Conservation (phyloP, 2,329 filamentous ascomycete species). For the Paraphaeosphaeria sporulosa region DNA sequence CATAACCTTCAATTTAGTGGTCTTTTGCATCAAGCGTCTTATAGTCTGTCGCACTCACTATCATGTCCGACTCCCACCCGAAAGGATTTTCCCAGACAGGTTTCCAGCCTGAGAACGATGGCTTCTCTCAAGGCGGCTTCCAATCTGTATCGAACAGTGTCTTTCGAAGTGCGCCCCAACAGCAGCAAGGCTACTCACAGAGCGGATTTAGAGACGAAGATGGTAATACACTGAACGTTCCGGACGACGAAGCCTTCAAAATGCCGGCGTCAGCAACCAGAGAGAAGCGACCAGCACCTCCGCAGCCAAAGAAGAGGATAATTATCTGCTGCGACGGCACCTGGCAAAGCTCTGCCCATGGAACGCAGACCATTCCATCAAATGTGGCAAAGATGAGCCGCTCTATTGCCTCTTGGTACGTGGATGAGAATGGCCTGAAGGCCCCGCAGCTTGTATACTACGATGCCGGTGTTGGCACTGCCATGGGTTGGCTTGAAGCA, state of each 20-base stretch:
- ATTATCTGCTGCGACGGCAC: constrained; percentile 48
- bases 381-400: constrained; percentile 47
- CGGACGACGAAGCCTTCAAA: background rate
- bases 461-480: constrained; percentile 45
- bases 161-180: background rate
- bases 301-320: constrained; percentile 25
- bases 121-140: background rate
- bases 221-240: background rate
- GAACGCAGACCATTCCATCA: constrained; percentile 42
- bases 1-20: background rate
- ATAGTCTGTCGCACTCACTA: background rate
- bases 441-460: constrained; percentile 49
- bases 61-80: background rate
- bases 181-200: background rate
- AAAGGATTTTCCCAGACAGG: background rate
- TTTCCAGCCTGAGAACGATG: background rate
- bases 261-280: background rate
- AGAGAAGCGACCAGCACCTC: background rate
- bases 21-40: background rate
- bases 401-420: constrained; percentile 38
- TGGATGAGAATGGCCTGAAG: constrained; percentile 30
- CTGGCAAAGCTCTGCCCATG: constrained; percentile 43
- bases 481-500: constrained; percentile 33
- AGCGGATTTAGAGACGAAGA: background rate
- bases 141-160: background rate